Percentiles rank a stretch among this genome's conserved stretches.
phyloP scores from a whole-genome alignment of 2,329 filamentous ascomycete species.

The Botrytis byssoidea region DNA sequence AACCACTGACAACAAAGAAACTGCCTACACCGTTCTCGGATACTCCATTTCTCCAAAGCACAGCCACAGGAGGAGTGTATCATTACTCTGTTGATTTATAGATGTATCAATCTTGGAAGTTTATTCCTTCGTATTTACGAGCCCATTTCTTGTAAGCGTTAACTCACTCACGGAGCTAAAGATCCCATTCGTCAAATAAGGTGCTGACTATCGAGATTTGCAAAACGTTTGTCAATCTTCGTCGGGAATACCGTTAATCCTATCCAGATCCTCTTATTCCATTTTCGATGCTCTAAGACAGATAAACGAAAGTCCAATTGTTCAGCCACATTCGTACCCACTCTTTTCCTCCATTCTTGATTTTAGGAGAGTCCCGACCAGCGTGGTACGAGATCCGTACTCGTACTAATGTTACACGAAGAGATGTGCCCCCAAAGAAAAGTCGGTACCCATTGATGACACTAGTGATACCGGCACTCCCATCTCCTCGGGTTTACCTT shows the following conservation, averaged over 20 bases:
- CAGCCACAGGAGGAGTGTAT: not conserved
- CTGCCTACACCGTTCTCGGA: slow-evolving; percentile 4
- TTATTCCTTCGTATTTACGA: not conserved
- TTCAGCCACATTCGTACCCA: not conserved
- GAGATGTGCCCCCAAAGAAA: not conserved
- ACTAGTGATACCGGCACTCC: not conserved
- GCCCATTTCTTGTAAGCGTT: not conserved
- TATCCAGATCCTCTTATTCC: not conserved
- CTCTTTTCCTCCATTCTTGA: not conserved
- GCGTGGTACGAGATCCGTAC: not conserved
- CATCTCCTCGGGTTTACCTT: not conserved
- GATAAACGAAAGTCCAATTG: not conserved
- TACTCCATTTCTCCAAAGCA: not conserved
- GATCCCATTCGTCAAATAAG: slow-evolving; percentile 5
- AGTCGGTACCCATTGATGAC: not conserved
- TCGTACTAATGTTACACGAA: not conserved
- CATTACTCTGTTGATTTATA: not conserved
- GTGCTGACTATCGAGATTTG: not conserved
- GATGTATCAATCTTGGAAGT: not conserved
- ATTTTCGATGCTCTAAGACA: not conserved
- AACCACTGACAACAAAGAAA: not conserved
- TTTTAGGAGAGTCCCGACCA: not conserved
- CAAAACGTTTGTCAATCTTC: not conserved
- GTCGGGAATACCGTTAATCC: not conserved
- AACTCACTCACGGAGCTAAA: not conserved